Percentiles rank a stretch among this genome's conserved stretches.
Conservation (phyloP, 2,329 filamentous ascomycete species). For the Beauveria asiatica region DNA sequence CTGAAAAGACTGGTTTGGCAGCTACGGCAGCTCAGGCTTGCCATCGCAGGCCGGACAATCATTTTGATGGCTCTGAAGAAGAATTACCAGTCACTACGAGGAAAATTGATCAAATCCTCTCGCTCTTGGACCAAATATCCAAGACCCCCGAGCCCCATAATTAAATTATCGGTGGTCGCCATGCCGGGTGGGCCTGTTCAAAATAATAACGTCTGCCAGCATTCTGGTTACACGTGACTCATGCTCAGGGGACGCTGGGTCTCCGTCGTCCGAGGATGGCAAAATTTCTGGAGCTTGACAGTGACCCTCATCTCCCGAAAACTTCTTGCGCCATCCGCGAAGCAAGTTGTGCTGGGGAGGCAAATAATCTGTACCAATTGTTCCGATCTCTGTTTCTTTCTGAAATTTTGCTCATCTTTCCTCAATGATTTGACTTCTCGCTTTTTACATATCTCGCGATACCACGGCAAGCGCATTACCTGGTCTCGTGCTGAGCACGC, state of each 20-base stretch:
- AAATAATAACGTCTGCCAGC: too few species aligned
- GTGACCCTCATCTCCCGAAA: neutral
- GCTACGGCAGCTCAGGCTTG: conserved; percentile 23
- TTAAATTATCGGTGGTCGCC: neutral
- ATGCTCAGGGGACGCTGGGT: neutral
- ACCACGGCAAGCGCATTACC: neutral
- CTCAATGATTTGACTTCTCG: neutral
- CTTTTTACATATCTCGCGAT: neutral
- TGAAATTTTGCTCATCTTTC: neutral
- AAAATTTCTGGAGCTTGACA: conserved; percentile 6
- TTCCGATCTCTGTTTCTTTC: neutral
- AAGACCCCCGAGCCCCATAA: neutral
- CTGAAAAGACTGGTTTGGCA: conserved; percentile 23
- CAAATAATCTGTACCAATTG: neutral
- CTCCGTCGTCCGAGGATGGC: neutral
- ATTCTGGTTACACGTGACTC: neutral
- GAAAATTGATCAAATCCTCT: neutral
- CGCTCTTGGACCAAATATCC: neutral
- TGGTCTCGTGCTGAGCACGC: neutral
- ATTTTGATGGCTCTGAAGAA: conserved; percentile 14
- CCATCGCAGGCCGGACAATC: conserved; percentile 23
- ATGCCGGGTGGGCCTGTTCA: neutral
- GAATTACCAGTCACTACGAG: neutral
- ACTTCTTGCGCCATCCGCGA: conserved; percentile 5
- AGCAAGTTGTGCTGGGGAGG: conserved; percentile 3